Conservation (phyloP, 176 grass and related monocot genomes). For the Ananas comosus region DNA sequence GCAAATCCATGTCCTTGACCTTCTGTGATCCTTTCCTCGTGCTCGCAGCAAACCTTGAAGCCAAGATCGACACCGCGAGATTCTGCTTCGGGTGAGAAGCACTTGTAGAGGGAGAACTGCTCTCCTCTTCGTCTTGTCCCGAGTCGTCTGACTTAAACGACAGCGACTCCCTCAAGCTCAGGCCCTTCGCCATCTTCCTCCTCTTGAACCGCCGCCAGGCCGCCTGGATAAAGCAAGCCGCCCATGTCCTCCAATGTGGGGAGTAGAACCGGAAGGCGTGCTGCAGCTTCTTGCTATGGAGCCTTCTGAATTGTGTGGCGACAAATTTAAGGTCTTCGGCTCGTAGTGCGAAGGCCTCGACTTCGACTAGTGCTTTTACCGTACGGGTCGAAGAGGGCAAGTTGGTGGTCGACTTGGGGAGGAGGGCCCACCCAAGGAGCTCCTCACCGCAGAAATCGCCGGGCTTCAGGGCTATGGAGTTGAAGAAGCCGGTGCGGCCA, state of each 20-base stretch:
- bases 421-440: slow-evolving; percentile 57
- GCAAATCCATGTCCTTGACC: slow-evolving; percentile 34
- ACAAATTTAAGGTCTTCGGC: slow-evolving; percentile 80
- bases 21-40: slow-evolving; percentile 60
- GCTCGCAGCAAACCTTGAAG: slow-evolving; percentile 25
- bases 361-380: slow-evolving; percentile 47
- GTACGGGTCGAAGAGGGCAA: slow-evolving; percentile 50
- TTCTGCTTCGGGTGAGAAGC: slow-evolving; percentile 28
- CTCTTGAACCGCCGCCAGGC: slow-evolving; percentile 44
- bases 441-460: slow-evolving; percentile 72
- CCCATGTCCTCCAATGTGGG: slow-evolving; percentile 79
- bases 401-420: slow-evolving; percentile 51
- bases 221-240: slow-evolving; percentile 60
- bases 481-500: slow-evolving; percentile 47
- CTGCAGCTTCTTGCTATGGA: slow-evolving; percentile 81
- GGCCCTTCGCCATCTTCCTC: slow-evolving; percentile 11
- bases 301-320: slow-evolving; percentile 41
- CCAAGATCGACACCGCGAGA: slow-evolving; percentile 46
- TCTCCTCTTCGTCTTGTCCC: slow-evolving; percentile 8
- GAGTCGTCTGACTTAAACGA: slow-evolving; percentile 9
- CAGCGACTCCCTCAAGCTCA: neutral
- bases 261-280: slow-evolving; percentile 79
- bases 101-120: neutral
- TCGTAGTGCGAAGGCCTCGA: slow-evolving; percentile 56
- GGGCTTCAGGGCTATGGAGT: slow-evolving; percentile 37